A percentile compares a stretch with the other conserved stretches of the same genome.
phyloP scores from a whole-genome alignment of 75 land plant species.

The Azolla pinnata region DNA sequence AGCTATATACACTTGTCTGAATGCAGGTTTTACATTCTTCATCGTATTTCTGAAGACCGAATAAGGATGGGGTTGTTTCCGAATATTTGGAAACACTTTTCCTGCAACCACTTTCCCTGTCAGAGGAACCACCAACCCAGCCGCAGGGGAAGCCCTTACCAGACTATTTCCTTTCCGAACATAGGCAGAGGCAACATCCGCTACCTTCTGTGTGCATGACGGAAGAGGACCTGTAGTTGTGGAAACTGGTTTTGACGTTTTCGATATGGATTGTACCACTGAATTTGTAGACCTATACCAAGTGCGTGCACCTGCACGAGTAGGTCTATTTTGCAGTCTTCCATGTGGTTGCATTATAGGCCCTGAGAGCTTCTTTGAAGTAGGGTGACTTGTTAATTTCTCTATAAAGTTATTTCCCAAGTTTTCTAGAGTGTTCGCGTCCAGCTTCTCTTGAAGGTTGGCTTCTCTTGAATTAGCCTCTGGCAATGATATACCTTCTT shows the following conservation, averaged over 20 bases:
- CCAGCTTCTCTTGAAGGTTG: too few species aligned
- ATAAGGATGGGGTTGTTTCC: background rate
- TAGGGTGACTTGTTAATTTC: background rate
- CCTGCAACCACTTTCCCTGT: slow-evolving; percentile 1
- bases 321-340: background rate
- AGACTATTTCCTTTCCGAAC: slow-evolving; percentile 82
- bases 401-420: background rate
- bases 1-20: background rate
- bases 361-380: background rate
- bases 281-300: slow-evolving; percentile 3
- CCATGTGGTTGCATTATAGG: background rate
- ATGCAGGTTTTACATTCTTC: background rate
- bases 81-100: background rate
- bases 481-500: too few species aligned
- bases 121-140: slow-evolving; percentile 5
- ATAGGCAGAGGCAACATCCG: slow-evolving; percentile 36
- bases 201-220: slow-evolving; percentile 8
- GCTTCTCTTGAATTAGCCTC: too few species aligned
- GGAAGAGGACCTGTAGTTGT: too few species aligned
- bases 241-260: too few species aligned
- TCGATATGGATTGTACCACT: background rate
- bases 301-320: slow-evolving; percentile 8
- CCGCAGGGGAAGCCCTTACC: slow-evolving; percentile 40
- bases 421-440: too few species aligned
- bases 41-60: background rate